Evolutionary conservation across 495 filamentous ascomycete species (phyloP).

Genomic region (Podospora australis): DNA sequence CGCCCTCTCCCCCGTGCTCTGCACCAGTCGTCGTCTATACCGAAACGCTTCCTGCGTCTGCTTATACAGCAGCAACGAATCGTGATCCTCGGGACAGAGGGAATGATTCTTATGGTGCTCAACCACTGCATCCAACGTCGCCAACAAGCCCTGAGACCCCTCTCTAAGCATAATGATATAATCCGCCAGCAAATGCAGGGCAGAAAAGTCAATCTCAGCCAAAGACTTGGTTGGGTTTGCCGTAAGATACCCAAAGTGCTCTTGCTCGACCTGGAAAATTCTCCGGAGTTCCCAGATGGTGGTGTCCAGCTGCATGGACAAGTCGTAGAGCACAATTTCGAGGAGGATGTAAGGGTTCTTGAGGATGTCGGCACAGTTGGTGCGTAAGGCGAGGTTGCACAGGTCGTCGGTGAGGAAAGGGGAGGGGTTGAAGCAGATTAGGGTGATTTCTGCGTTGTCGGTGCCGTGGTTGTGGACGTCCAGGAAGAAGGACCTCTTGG

Average conservation of each 20-base stretch:
- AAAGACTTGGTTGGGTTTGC: background rate
- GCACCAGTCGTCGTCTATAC: background rate
- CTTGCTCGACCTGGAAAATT: background rate
- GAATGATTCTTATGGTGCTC: background rate
- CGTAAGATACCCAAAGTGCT: background rate
- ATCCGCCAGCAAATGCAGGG: background rate
- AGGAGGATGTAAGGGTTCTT: background rate
- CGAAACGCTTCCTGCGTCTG: background rate
- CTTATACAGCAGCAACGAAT: background rate
- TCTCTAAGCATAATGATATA: conserved; percentile 1
- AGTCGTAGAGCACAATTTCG: background rate
- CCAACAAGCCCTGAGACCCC: background rate
- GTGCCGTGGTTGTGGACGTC: background rate
- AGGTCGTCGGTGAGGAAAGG: background rate
- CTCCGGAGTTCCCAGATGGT: background rate
- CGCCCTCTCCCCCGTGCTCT: background rate
- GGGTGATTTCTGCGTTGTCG: background rate
- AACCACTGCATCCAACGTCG: background rate
- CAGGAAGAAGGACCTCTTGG: background rate
- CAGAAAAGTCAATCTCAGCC: background rate
- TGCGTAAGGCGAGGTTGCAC: background rate
- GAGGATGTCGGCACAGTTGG: background rate
- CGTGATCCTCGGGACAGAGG: background rate
- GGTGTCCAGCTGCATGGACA: background rate
- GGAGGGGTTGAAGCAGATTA: background rate